phyloP scores from a whole-genome alignment of 495 filamentous ascomycete species.

The Paragyromitra xinjiangensis region DNA sequence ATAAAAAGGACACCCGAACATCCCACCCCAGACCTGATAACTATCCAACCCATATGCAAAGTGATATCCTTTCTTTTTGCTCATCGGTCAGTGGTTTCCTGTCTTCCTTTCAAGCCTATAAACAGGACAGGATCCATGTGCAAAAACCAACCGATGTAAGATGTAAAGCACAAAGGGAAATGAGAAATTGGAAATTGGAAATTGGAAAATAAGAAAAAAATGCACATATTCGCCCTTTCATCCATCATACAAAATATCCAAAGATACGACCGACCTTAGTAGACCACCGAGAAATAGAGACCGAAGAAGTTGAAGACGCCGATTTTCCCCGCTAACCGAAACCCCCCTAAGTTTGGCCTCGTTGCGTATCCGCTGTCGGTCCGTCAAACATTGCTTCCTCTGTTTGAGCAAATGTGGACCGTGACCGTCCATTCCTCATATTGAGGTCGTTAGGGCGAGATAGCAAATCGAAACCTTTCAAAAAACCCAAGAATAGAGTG shows the following conservation, averaged over 20 bases:
- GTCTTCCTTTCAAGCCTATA: slow-evolving; percentile 41
- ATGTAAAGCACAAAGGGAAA: slow-evolving; percentile 13
- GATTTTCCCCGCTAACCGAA: slow-evolving; percentile 49
- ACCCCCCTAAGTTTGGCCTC: slow-evolving; percentile 41
- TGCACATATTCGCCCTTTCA: slow-evolving; percentile 42
- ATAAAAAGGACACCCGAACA: slow-evolving; percentile 30
- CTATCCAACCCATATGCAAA: slow-evolving; percentile 30
- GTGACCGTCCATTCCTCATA: slow-evolving; percentile 28
- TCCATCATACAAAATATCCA: slow-evolving; percentile 52
- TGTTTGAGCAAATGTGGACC: slow-evolving; percentile 40
- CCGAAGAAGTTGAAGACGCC: slow-evolving; percentile 51
- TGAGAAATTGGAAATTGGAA: not conserved
- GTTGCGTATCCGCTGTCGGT: slow-evolving; percentile 35
- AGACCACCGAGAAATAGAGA: slow-evolving; percentile 40
- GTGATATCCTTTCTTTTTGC: slow-evolving; percentile 34
- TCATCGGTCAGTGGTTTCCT: slow-evolving; percentile 21
- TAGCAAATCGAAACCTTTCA: slow-evolving; percentile 46
- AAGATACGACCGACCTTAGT: slow-evolving; percentile 47
- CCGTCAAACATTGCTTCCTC: slow-evolving; percentile 37
- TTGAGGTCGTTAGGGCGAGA: slow-evolving; percentile 22
- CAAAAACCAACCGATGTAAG: slow-evolving; percentile 24
- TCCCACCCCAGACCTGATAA: slow-evolving; percentile 35
- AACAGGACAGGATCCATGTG: slow-evolving; percentile 33
- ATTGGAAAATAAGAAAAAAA: slow-evolving; percentile 14
- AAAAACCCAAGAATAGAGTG: slow-evolving; percentile 43